Base-by-base conservation (phyloP, 805 yeast species). In the Candida ulmi region DNA sequence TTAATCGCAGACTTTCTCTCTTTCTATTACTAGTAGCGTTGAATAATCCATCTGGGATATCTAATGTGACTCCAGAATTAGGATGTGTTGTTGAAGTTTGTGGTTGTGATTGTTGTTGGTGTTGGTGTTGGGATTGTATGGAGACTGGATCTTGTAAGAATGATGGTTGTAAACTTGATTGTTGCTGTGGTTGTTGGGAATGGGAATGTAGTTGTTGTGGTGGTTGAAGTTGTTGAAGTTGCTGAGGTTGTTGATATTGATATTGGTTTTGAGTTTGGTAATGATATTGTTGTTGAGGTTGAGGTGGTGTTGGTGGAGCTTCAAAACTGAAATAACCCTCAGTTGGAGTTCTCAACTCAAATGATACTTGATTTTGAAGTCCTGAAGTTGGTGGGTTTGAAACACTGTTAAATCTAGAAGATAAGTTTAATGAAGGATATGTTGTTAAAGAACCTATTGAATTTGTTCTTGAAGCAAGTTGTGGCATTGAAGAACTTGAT, bases 1-100 rank as follows among this genome's bases (percentile, higher is more conserved):
- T 74, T 50, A 72, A 52, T 41, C 73, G 69, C 45, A 74, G 52
- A 46, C 74, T 66, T 44, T 74, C 78, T 47, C 80, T 66, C 52
- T 74, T 74, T 43, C 79, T 61, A 45, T 69, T 69, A 21, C 72
- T 66, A 2, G 78, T 74, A 23, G 65, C 71, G 44, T 73, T 72
- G 48, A 50, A 57, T 31, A 60, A 40, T 5, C 46, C 42, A 18
- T 51, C 59, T 17, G 57, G 57, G 13, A 52, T 41, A 27, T 43
- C 38, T 11, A 43, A 12, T 5, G 6, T 44, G n/a, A 47, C 51
- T 6, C 30, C 27, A 3, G 39, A 34, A 3, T 41, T 29, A 12
- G 41, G 34, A 15, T 38, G 33, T 5, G 34, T 35, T 17, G 39
- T n/a, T n/a, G n/a, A n/a, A n/a, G n/a, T n/a, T n/a, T n/a, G n/a